Evolutionary conservation across 176 grass and related monocot species (phyloP).

Genomic region (Oryza punctata): DNA sequence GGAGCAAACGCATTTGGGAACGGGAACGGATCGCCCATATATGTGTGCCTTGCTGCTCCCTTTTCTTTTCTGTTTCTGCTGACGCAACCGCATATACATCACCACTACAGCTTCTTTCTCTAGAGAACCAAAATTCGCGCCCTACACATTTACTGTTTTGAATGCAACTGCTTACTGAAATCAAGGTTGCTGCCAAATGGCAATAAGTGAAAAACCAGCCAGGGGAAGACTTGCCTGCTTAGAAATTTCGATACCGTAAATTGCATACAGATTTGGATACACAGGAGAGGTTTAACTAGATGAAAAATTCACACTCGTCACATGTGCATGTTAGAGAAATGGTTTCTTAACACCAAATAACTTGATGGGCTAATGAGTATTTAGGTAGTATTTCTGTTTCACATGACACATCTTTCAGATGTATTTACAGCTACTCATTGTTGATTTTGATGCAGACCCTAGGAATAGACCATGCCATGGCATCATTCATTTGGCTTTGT

Average conservation of each 20-base stretch:
- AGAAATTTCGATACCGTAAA: neutral
- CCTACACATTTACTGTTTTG: too few species aligned
- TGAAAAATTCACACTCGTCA: neutral
- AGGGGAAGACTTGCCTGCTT: neutral
- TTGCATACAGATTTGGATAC: neutral
- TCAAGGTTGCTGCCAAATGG: neutral
- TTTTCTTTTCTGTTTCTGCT: constrained; percentile 11
- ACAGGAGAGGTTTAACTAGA: neutral
- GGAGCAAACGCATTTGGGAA: neutral
- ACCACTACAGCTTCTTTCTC: neutral
- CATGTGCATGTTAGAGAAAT: neutral
- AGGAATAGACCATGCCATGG: constrained; percentile 95
- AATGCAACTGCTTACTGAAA: too few species aligned
- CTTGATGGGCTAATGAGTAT: neutral
- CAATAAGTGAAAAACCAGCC: neutral
- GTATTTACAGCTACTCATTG: neutral
- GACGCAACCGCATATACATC: neutral
- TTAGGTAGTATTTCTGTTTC: neutral
- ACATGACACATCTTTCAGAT: neutral
- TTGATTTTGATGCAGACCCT: constrained; percentile 69
- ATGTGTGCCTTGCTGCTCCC: neutral
- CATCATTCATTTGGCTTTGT: constrained; percentile 98
- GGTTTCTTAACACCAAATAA: neutral
- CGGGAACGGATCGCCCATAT: neutral
- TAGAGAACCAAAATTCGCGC: too few species aligned